Conservation (phyloP, 495 filamentous ascomycete species). For the Lepidopterella palustris region DNA sequence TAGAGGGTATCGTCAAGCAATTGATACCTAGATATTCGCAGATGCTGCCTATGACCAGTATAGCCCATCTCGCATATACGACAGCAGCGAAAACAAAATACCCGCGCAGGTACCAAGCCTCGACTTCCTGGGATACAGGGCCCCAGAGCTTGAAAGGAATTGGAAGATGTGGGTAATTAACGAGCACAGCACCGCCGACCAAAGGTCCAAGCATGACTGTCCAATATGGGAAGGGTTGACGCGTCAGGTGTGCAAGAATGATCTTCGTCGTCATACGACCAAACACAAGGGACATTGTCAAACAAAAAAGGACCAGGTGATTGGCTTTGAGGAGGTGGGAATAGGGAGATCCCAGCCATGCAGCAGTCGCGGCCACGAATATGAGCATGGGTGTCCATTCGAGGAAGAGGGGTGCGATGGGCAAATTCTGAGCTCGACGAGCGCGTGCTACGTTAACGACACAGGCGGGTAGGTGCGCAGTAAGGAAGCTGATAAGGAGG, state of each 20-base stretch:
- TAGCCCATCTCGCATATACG: slow-evolving; percentile 87
- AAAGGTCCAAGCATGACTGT: slow-evolving; percentile 83
- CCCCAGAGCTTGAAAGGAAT: slow-evolving; percentile 36
- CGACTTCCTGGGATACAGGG: slow-evolving; percentile 40
- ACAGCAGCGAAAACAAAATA: slow-evolving; percentile 77
- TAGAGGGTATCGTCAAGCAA: slow-evolving; percentile 68
- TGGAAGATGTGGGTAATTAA: slow-evolving; percentile 74
- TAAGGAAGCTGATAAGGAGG: slow-evolving; percentile 62
- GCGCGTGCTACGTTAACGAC: slow-evolving; percentile 76
- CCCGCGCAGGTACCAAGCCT: slow-evolving; percentile 71
- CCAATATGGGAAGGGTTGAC: slow-evolving; percentile 94
- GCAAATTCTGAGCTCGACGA: slow-evolving; percentile 61
- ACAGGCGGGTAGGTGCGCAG: slow-evolving; percentile 73
- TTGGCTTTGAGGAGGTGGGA: slow-evolving; percentile 73
- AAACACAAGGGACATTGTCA: slow-evolving; percentile 92
- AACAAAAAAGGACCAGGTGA: slow-evolving; percentile 83
- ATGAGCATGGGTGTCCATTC: slow-evolving; percentile 90
- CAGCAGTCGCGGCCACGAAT: slow-evolving; percentile 63
- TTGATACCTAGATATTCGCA: slow-evolving; percentile 89
- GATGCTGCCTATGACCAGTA: slow-evolving; percentile 83
- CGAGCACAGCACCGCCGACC: slow-evolving; percentile 73
- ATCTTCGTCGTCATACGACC: slow-evolving; percentile 99
- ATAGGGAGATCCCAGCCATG: slow-evolving; percentile 85
- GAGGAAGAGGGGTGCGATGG: slow-evolving; percentile 77
- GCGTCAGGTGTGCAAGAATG: slow-evolving; percentile 89